Evolutionary conservation across 208 protist genomes (phyloP).

Genomic region (Leishmania major): DNA sequence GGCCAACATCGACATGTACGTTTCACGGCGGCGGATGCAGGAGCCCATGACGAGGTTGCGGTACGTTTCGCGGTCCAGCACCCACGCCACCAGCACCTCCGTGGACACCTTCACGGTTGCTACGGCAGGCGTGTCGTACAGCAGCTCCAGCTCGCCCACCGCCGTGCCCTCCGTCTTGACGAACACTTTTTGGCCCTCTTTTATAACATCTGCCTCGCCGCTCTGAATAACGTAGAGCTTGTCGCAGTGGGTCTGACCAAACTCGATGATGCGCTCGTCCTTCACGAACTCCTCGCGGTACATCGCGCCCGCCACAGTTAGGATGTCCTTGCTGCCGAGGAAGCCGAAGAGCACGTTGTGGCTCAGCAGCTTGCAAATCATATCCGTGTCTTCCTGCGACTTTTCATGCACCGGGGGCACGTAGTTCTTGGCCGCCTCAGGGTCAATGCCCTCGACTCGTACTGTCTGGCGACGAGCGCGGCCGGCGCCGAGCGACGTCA

Average conservation of each 20-base stretch:
- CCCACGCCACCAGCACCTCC: slow-evolving; percentile 76
- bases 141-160: slow-evolving; percentile 89
- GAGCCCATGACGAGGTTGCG: slow-evolving; percentile 91
- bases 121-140: slow-evolving; percentile 88
- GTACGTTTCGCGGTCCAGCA: slow-evolving; percentile 91
- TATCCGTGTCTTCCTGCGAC: slow-evolving; percentile 68
- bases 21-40: slow-evolving; percentile 81
- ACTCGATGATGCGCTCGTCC: slow-evolving; percentile 80
- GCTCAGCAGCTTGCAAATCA: slow-evolving; percentile 80
- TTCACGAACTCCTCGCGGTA: slow-evolving; percentile 71
- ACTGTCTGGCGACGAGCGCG: slow-evolving; percentile 82
- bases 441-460: slow-evolving; percentile 75
- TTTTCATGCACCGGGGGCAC: slow-evolving; percentile 76
- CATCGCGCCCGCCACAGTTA: slow-evolving; percentile 80
- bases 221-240: slow-evolving; percentile 90
- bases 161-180: slow-evolving; percentile 86
- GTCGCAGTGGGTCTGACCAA: slow-evolving; percentile 69
- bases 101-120: slow-evolving; percentile 87
- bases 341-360: slow-evolving; percentile 91
- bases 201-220: slow-evolving; percentile 85
- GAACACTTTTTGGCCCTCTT: slow-evolving; percentile 89
- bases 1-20: slow-evolving; percentile 75
- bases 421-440: slow-evolving; percentile 86
- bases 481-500: slow-evolving; percentile 75
- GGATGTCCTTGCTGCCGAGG: slow-evolving; percentile 70